Evolutionary conservation across 228 moss, liverwort and hornwort species (phyloP).

Genomic region (Sphagnum fallax): DNA sequence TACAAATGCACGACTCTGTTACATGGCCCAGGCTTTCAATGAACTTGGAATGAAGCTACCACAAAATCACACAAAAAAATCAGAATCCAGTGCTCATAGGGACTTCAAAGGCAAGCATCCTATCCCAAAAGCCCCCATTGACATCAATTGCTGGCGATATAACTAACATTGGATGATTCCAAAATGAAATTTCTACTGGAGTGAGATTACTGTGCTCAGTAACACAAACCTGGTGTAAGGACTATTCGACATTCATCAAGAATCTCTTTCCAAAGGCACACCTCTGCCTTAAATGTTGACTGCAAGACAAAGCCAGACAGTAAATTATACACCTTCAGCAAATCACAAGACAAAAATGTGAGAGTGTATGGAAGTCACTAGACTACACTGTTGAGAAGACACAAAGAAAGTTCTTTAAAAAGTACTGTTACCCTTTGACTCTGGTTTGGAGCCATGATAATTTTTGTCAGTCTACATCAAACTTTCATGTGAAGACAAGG

Average conservation of each 20-base stretch:
- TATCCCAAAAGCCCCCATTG: not conserved
- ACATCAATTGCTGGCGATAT: not conserved
- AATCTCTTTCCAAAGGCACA: conserved; percentile 81
- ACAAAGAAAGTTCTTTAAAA: no score
- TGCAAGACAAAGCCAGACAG: conserved; percentile 12
- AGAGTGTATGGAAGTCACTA: no score
- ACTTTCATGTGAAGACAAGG: no score
- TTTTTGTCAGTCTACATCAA: no score
- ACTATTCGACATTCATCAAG: conserved; percentile 68
- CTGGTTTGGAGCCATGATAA: no score
- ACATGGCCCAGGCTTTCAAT: not conserved
- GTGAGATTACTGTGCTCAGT: not conserved
- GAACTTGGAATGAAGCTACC: not conserved
- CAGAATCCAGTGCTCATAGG: not conserved
- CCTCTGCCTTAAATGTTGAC: conserved; percentile 80
- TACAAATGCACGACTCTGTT: not conserved
- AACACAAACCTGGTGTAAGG: conserved; percentile 71
- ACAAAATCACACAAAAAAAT: not conserved
- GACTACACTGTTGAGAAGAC: no score
- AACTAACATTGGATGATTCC: no score
- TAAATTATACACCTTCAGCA: no score
- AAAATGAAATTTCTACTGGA: no score
- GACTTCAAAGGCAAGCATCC: not conserved
- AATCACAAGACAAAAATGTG: no score
- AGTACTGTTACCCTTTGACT: no score